Evolutionary conservation across 306 rosid genomes (phyloP).

Genomic region (Gleditsia sinensis): DNA sequence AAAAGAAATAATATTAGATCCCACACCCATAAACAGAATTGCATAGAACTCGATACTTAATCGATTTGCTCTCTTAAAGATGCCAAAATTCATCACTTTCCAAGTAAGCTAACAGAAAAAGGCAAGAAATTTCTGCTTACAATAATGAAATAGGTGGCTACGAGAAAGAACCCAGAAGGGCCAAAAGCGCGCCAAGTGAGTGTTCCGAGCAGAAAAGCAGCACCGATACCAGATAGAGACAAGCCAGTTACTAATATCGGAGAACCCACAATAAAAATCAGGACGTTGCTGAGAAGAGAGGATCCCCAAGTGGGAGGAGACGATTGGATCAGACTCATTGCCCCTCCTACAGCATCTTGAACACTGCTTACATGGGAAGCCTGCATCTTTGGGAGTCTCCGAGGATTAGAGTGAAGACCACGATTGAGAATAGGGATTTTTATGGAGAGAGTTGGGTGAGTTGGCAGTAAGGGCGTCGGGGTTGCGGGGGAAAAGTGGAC

Average conservation of each 20-base stretch:
- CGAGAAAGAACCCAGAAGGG: constrained; percentile 80
- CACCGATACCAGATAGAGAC: constrained; percentile 75
- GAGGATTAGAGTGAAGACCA: constrained; percentile 18
- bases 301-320: constrained; percentile 89
- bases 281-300: constrained; percentile 61
- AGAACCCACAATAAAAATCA: constrained; percentile 73
- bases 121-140: constrained; percentile 23
- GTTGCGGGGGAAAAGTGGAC: constrained; percentile 21
- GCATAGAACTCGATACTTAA: constrained; percentile 1
- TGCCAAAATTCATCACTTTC: neutral
- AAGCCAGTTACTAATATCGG: constrained; percentile 79
- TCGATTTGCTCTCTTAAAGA: neutral
- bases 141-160: constrained; percentile 82
- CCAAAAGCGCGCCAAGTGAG: constrained; percentile 99
- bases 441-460: constrained; percentile 28
- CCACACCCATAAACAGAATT: constrained; percentile 9
- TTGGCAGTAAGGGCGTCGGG: constrained; percentile 10
- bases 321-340: constrained; percentile 62
- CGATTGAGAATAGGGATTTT: constrained; percentile 28
- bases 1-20: neutral
- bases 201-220: constrained; percentile 92
- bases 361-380: constrained; percentile 41
- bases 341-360: constrained; percentile 53
- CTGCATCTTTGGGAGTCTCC: constrained; percentile 32
- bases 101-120: neutral